Evolutionary conservation across 2,329 filamentous ascomycete species (phyloP).

Genomic region (Fusarium brachygibbosum): DNA sequence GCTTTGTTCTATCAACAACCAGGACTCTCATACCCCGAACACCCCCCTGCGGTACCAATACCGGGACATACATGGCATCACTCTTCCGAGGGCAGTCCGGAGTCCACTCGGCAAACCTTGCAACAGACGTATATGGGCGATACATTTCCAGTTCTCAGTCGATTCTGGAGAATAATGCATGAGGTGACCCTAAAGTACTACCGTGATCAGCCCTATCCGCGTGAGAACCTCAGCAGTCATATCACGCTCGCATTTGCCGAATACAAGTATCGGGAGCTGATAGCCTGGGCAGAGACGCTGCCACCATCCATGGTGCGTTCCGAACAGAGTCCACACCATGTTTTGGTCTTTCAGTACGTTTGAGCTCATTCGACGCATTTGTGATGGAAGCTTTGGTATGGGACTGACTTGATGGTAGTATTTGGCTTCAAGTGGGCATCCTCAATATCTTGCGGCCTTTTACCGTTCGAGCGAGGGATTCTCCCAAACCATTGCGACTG

Average conservation of each 20-base stretch:
- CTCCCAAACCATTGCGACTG: conserved; percentile 5
- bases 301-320: conserved; percentile 46
- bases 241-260: conserved; percentile 51
- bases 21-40: conserved; percentile 43
- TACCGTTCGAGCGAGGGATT: conserved; percentile 9
- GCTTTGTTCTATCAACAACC: conserved; percentile 45
- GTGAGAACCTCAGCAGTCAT: conserved; percentile 13
- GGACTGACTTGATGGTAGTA: conserved; percentile 46
- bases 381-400: neutral
- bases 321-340: conserved; percentile 52
- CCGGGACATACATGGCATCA: conserved; percentile 29
- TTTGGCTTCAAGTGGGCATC: conserved; percentile 58
- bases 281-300: conserved; percentile 55
- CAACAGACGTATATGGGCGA: conserved; percentile 43
- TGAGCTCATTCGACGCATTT: neutral
- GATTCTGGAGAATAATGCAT: conserved; percentile 57
- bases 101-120: conserved; percentile 2
- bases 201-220: conserved; percentile 24
- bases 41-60: conserved; percentile 42
- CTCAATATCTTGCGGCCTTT: conserved; percentile 55
- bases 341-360: conserved; percentile 56
- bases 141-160: conserved; percentile 52
- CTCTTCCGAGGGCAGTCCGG: neutral
- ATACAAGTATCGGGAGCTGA: conserved; percentile 56
- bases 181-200: conserved; percentile 51